phyloP scores from a whole-genome alignment of 352 stramenopile genomes.

The Phytophthora ohioensis region DNA sequence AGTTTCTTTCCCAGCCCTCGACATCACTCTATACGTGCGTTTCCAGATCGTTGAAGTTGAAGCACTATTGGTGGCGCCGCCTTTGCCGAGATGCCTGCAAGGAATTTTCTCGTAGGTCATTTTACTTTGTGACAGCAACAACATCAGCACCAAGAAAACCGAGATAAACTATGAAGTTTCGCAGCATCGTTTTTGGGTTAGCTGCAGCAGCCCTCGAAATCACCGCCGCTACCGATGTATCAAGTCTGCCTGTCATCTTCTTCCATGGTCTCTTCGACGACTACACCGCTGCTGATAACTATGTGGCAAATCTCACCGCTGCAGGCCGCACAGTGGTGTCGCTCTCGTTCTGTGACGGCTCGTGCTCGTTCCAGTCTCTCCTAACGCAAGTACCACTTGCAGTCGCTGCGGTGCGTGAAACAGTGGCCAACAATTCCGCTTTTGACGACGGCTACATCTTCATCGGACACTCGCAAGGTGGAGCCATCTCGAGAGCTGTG shows the following conservation, averaged over 20 bases:
- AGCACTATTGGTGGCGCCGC: not conserved
- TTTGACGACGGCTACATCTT: conserved; percentile 32
- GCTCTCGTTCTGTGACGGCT: conserved; percentile 41
- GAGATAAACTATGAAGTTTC: conserved; percentile 1
- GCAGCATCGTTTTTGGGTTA: not conserved
- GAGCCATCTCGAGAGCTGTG: conserved; percentile 44
- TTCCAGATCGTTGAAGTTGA: not conserved
- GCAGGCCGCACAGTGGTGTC: conserved; percentile 16
- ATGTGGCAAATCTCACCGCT: conserved; percentile 8
- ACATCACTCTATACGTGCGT: not conserved
- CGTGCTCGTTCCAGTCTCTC: conserved; percentile 40
- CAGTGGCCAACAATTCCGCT: conserved; percentile 20
- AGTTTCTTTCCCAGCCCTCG: not conserved
- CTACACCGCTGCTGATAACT: conserved; percentile 7
- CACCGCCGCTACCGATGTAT: not conserved
- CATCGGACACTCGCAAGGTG: conserved; percentile 46
- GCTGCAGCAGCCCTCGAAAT: not conserved
- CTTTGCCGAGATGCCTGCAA: not conserved
- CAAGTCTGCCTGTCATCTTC: conserved; percentile 45
- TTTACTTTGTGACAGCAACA: not conserved
- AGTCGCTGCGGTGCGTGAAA: conserved; percentile 40
- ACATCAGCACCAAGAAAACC: not conserved
- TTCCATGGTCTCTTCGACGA: conserved; percentile 43
- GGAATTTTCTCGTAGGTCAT: not conserved
- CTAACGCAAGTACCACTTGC: conserved; percentile 38